These are phyloP conservation scores for Hypholoma fasciculare DNA, from an alignment of 768 basidiomycete genomes.

Conservation along the genomic window DNA sequence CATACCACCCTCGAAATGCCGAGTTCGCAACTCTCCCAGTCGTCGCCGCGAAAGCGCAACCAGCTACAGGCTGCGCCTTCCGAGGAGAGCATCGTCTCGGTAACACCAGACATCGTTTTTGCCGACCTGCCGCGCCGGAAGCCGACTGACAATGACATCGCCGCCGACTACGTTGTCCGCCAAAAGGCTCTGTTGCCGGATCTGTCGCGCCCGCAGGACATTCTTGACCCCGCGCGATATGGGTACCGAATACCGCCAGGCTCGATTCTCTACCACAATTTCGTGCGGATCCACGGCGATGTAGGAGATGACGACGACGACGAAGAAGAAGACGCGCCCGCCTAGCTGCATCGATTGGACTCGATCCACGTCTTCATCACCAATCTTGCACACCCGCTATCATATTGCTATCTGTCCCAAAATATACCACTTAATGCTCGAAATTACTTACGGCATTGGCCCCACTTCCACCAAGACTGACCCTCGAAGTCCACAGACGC, in stretches of 20 bases:
- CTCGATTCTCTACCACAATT: slow-evolving; percentile 22
- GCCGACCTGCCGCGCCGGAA: slow-evolving; percentile 10
- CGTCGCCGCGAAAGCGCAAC: background rate
- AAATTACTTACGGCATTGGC: too few relatives aligned
- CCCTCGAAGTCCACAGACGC: too few relatives aligned
- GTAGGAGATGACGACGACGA: background rate
- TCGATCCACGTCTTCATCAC: too few relatives aligned
- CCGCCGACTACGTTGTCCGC: slow-evolving; percentile 4
- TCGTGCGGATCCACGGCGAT: slow-evolving; percentile 7
- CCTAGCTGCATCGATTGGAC: too few relatives aligned
- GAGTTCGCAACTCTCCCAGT: background rate
- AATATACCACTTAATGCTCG: too few relatives aligned
- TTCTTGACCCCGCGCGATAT: slow-evolving; percentile 18
- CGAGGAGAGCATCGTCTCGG: background rate
- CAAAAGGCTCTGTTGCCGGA: slow-evolving; percentile 6
- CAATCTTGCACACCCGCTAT: too few relatives aligned
- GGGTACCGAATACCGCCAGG: slow-evolving; percentile 9
- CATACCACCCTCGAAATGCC: background rate
- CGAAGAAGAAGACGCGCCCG: background rate
- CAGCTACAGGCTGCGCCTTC: background rate
- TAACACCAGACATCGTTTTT: background rate
- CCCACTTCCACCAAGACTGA: too few relatives aligned
- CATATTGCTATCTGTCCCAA: too few relatives aligned
- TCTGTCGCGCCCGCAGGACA: slow-evolving; percentile 21
- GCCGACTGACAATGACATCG: slow-evolving; percentile 3